Base-by-base conservation (phyloP, 768 basidiomycete species). In the Flagelloscypha sp. region DNA sequence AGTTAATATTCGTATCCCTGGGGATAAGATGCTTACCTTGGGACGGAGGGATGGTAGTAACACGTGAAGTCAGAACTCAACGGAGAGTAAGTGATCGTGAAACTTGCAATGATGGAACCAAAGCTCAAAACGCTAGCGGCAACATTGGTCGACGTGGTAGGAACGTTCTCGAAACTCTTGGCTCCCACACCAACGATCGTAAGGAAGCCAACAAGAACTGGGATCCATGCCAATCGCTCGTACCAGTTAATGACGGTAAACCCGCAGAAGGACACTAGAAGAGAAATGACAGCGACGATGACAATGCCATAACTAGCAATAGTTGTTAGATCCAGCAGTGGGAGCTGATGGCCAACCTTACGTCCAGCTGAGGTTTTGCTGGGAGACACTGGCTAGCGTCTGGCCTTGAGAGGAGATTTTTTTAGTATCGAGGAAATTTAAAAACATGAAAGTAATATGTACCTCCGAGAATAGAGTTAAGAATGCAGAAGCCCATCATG, bases 171-270 rank as follows among this genome's bases (percentile, higher is more conserved):
- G 8, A 90, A 60, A 44, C 87, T 66, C 43, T 83, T 79, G 0
- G 78, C 85, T 0, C 84, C 76, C n/a, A 84, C 63, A 3, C 81
- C 85, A 9, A 83, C 57, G 7, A 74, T 75, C 35, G 89, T 69
- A 21, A 86, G 44, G 52, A 79, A 87, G 7, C 77, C 71, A 35
- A 89, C 58, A n/a, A 85, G 48, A 12, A 85, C 71, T 0, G 88
- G 87, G 12, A 88, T 65, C 85, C 86, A 88, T 2, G 79, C 63
- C 2, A 82, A 40, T 7, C 76, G 69, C 46, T 87, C 86, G 47
- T 84, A 89, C 79, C 83, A 64, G 61, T 69, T 62, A 64, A 88
- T 41, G 58, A 84, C 50, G 66, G 58, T 66, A 52, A 74, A 71
- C 2, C 79, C 82, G 50, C 74, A 81, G 51, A 84, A 81, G 3